Base-by-base conservation (phyloP, 805 yeast genomes). In the Suhomyces prunicola region DNA sequence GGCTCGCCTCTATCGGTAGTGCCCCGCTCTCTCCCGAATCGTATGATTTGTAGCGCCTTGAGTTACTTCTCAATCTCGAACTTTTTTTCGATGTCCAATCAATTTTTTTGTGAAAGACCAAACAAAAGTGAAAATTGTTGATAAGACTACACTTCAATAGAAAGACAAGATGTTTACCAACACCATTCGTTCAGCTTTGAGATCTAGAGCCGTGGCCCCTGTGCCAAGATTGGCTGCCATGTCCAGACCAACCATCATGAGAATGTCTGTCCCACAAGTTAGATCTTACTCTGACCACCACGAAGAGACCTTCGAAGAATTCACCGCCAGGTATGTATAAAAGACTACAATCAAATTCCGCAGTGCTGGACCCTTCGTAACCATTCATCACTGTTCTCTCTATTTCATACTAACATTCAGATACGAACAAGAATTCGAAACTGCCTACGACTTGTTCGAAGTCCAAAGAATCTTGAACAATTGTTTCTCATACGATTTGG, bases 401-500 rank as follows among this genome's bases (percentile, higher is more conserved):
- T 27, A 12, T 27, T 1, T 13, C 36, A 26, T 59, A 66, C 74
- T 71, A 68, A 73, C 77, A 33, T 52, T 3, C 58, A 85, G 92
- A 84, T 90, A 84, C 79, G 97, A 90, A 79, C 88, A 90, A 77
- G 97, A 94, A 72, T 94, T 94, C 67, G 97, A 94, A 64, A 90
- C 88, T 71, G 96, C 96, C 47, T 75, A 75, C 65, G 79, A 76
- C 64, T 70, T 75, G 61, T 75, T 75, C 56, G 79, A 75, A 65
- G 78, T 74, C 33, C 82, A 83, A 79, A 90, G 99, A 81, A 92
- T 94, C 57, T 84, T 94, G 71, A 94, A 96, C 86, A 94, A 94
- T 80, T 91, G 96, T 76, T 94, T 94, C 81, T 89, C 98, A 13
- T 94, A 94, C 81, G 99, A 94, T 78, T 84, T 94, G 74, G 99